Conservation (phyloP, 371 early-diverging fungal genomes). For the Zychaea mexicana region DNA sequence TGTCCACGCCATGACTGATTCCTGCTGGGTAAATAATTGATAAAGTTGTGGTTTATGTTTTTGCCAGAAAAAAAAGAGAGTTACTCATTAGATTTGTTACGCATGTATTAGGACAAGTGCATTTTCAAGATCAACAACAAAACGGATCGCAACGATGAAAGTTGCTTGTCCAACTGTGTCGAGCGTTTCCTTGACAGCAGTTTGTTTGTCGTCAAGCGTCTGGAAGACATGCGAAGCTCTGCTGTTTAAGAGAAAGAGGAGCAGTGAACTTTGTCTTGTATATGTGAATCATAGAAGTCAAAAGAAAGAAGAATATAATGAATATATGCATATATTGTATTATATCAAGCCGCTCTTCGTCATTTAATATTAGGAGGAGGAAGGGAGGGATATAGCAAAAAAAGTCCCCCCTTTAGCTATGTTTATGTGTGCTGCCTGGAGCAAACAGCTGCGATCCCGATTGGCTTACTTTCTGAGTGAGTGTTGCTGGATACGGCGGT, state of each 20-base stretch:
- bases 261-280: too few relatives aligned
- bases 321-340: too few relatives aligned
- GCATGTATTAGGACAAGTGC: conserved; percentile 60
- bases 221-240: conserved; percentile 53
- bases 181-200: conserved; percentile 80
- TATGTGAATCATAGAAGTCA: not conserved
- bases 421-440: too few relatives aligned
- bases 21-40: conserved; percentile 61
- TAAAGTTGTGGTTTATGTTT: too few relatives aligned
- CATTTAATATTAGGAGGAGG: too few relatives aligned
- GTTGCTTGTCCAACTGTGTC: conserved; percentile 82
- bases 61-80: not conserved
- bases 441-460: too few relatives aligned
- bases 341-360: too few relatives aligned
- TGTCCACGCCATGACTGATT: conserved; percentile 71
- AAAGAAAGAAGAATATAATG: not conserved
- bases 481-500: too few relatives aligned
- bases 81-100: too few relatives aligned
- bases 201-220: conserved; percentile 66
- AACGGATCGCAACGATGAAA: conserved; percentile 63
- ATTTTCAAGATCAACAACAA: conserved; percentile 71
- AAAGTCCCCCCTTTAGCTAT: too few relatives aligned
- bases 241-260: conserved; percentile 21
- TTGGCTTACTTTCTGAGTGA: too few relatives aligned
- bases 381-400: too few relatives aligned